Base-by-base conservation (phyloP, 306 rosid species). In the Pterocarpus santalinus region DNA sequence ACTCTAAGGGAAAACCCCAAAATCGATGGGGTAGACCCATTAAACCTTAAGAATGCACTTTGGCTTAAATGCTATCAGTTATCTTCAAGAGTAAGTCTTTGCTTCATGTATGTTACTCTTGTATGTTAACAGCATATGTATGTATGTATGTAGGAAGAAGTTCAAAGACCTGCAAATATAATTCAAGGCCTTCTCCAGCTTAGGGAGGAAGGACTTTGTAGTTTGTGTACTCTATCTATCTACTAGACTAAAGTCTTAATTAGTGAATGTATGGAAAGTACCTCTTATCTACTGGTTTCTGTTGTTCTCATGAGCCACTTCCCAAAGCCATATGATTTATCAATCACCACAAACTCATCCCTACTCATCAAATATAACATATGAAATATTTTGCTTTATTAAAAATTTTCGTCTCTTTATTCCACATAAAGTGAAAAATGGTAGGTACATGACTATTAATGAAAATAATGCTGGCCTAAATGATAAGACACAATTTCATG, bases 21-120 rank as follows among this genome's bases (percentile, higher is more conserved):
- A 69, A 39, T 69, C 82, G 73, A 69, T 76, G 85, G 85, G 82
- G 85, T 69, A 76, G 78, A 33, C 67, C 62, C n/a, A 2, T 61
- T 22, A 76, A 76, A 52, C 30, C 32, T 36, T 82, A 82, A 69
- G 28, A 0, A 22, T 22, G 13, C 38, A 36, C 8, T 8, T 44
- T 44, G 51, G 51, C 2, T 3, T 39, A 39, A 22, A 22, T 38
- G 5, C 2, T 8, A 44, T 8, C 14, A 13, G 53, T 47, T 47
- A 9, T 47, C 13, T 47, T 43, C 47, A 43, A 43, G 9, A 43
- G 36, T 51, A 49, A 69, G 65, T 46, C 35, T 58, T 0, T 34
- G 64, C 46, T 57, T 74, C 7, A 22, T 65, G 64, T 58, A 16
- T 39, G 34, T 8, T 66, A 66, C 65, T 65, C 56, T 66, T 53